Evolutionary conservation across 768 basidiomycete species (phyloP).

Genomic region (Candolleomyces efflorescens): DNA sequence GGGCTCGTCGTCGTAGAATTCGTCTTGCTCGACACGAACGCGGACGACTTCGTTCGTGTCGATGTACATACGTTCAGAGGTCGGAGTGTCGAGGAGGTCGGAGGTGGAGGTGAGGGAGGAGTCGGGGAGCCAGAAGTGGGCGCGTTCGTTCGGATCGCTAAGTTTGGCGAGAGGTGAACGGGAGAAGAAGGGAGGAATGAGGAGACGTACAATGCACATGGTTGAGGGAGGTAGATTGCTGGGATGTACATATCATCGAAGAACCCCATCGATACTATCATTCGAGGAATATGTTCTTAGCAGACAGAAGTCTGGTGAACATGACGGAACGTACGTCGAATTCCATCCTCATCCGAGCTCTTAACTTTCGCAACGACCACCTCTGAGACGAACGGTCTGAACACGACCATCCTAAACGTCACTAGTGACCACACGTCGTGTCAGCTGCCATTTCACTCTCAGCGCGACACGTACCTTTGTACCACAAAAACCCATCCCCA

Average conservation of each 20-base stretch:
- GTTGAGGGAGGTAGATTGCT: slow-evolving; percentile 71
- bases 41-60: slow-evolving; percentile 74
- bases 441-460: neutral
- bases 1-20: slow-evolving; percentile 84
- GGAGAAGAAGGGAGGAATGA: neutral
- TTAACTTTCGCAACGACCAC: slow-evolving; percentile 88
- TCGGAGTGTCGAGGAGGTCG: slow-evolving; percentile 67
- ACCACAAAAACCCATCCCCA: slow-evolving; percentile 93
- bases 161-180: slow-evolving; percentile 1
- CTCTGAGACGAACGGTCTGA: slow-evolving; percentile 87
- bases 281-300: too few species aligned
- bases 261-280: slow-evolving; percentile 81
- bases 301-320: neutral
- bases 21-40: slow-evolving; percentile 74
- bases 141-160: slow-evolving; percentile 80
- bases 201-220: slow-evolving; percentile 64
- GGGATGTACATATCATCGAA: slow-evolving; percentile 94
- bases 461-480: slow-evolving; percentile 69
- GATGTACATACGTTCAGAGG: slow-evolving; percentile 72
- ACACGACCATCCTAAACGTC: slow-evolving; percentile 85
- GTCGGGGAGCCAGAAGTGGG: slow-evolving; percentile 79
- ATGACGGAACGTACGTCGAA: slow-evolving; percentile 59
- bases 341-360: slow-evolving; percentile 79
- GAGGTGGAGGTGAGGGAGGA: slow-evolving; percentile 47
- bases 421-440: slow-evolving; percentile 40